Evolutionary conservation across 768 basidiomycete genomes (phyloP), one percentile per base, ranked within the genome.

Genomic region (Mycena crocata): DNA sequence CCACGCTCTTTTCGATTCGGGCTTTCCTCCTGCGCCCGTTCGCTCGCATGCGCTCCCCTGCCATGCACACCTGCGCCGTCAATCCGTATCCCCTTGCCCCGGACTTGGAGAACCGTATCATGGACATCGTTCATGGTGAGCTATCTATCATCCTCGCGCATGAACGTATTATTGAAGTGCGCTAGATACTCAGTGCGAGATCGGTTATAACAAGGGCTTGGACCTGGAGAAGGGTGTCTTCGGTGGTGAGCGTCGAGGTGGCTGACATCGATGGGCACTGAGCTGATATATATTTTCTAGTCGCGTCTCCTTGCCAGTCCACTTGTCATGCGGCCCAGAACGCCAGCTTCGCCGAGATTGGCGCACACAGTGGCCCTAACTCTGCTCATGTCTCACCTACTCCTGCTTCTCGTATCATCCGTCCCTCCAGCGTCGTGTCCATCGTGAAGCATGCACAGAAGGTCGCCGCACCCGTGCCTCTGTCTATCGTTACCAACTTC

Each of bases 1-100:
- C 51, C 63, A 69, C 67, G 52, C 58, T 64, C 62, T 21, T 69
- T 64, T 69, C 51, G 19, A 60, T 69, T n/a, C 46, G 30, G 23
- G 19, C 52, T 10, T 57, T 61, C 58, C 42, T 57, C 21, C 46
- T 64, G 46, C 52, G 58, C 51, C 34, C 44, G 21, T 69, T 64
- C 50, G 23, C 14, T 19, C 37, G n/a, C 55, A 31, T 35, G n/a
- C 66, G 48, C 39, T 24, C 14, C 24, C 7, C 54, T 14, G 28
- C 52, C 44, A n/a, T 21, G 8, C 45, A 60, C 5, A 45, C 40
- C 0, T 21, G 48, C 15, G 26, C 37, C 19, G 48, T 69, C 28
- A 64, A 58, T 19, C 67, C 67, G 9, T 68, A 63, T 49, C 67
- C 67, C 5, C 39, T 64, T 24, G 32, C 55, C 7, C 66, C 61